A percentile compares a stretch with the other conserved stretches of the same genome.
Conservation (phyloP, 179 eudicot genomes). For the Spergularia azorica region DNA sequence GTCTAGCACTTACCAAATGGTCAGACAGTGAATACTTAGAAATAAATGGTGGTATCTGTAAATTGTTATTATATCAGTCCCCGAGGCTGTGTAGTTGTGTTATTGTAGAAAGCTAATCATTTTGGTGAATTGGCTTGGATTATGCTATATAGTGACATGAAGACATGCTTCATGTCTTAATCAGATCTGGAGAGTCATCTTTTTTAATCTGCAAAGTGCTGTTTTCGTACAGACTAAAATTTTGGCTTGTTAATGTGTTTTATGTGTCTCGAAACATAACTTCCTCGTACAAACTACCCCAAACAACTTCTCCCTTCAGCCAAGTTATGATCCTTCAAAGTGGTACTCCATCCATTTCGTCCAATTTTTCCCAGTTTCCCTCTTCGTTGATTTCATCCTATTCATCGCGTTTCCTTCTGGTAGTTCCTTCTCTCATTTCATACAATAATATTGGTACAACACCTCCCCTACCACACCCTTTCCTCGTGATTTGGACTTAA, state of each 20-base stretch:
- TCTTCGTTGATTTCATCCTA: too few relatives aligned
- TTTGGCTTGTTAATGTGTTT: neutral
- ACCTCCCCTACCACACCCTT: too few relatives aligned
- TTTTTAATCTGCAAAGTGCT: neutral
- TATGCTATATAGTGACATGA: neutral
- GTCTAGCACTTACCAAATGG: neutral
- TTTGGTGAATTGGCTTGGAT: neutral
- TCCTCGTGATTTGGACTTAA: too few relatives aligned
- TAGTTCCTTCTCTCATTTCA: too few relatives aligned
- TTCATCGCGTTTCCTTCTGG: too few relatives aligned
- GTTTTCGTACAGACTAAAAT: neutral
- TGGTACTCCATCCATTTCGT: too few relatives aligned
- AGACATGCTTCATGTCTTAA: neutral
- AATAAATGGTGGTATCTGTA: neutral
- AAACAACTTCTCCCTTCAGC: neutral
- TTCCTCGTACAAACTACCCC: neutral
- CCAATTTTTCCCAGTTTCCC: too few relatives aligned
- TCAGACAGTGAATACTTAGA: neutral
- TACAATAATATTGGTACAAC: too few relatives aligned
- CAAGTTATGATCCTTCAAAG: too few relatives aligned
- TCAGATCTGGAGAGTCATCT: neutral
- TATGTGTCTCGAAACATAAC: neutral
- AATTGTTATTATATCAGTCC: neutral
- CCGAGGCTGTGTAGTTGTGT: constrained; percentile 1
- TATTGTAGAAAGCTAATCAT: neutral